These are phyloP conservation scores for Hydrangea macrophylla DNA, from an alignment of 148 eudicot genomes.

Conservation along the genomic window DNA sequence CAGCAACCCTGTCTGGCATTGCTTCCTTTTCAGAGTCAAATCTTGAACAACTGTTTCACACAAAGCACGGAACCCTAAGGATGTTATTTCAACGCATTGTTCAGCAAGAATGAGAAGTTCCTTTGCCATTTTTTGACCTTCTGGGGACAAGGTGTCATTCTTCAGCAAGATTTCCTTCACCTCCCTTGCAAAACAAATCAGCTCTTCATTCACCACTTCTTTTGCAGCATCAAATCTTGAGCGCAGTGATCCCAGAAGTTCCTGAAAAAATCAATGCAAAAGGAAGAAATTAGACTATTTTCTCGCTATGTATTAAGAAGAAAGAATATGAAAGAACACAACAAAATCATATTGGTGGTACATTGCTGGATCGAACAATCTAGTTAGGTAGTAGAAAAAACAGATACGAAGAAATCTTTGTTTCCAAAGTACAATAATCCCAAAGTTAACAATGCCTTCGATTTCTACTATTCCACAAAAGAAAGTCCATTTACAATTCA, in stretches of 20 bases:
- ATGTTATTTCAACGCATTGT: constrained; percentile 38
- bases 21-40: constrained; percentile 51
- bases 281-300: too few species aligned
- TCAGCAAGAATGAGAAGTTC: constrained; percentile 47
- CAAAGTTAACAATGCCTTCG: neutral
- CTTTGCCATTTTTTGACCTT: constrained; percentile 37
- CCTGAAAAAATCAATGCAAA: constrained; percentile 32
- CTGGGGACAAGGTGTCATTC: constrained; percentile 28
- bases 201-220: constrained; percentile 48
- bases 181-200: constrained; percentile 44
- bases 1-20: constrained; percentile 40
- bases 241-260: constrained; percentile 50
- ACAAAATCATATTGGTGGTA: neutral
- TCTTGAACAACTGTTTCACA: constrained; percentile 62
- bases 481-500: neutral
- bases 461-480: neutral
- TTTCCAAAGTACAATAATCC: neutral
- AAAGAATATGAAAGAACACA: neutral
- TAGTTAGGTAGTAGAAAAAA: neutral
- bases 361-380: constrained; percentile 1
- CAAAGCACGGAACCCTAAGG: constrained; percentile 41
- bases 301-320: neutral
- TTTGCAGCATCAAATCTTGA: constrained; percentile 63
- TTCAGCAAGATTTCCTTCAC: constrained; percentile 35
- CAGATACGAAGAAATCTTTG: neutral